Percentiles rank a stretch among this genome's conserved stretches.
These are phyloP conservation scores for Perkinsela sp. DNA, from an alignment of 208 protist genomes.

Conservation along the genomic window DNA sequence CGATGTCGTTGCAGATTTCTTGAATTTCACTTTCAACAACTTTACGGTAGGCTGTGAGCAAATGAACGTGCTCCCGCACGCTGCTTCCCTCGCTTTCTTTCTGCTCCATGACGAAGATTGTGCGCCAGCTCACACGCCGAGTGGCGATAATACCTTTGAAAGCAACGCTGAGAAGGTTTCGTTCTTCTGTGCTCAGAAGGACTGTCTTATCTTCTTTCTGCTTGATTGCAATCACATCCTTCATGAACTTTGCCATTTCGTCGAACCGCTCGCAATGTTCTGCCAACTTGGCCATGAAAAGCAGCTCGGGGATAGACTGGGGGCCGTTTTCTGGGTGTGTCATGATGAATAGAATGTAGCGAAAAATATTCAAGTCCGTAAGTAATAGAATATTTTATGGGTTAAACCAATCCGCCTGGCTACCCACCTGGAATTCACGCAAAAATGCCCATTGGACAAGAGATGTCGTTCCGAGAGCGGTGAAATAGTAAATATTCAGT, in stretches of 20 bases:
- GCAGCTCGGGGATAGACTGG: constrained; percentile 22
- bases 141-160: constrained; percentile 99
- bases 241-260: constrained; percentile 95
- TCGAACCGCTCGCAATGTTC: constrained; percentile 90
- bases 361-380: too few relatives aligned
- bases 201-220: constrained; percentile 18
- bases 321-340: too few relatives aligned
- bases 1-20: constrained; percentile 88
- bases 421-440: too few relatives aligned
- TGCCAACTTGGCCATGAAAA: constrained; percentile 85
- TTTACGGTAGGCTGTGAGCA: constrained; percentile 73
- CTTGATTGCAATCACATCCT: constrained; percentile 75
- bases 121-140: constrained; percentile 89
- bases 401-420: too few relatives aligned
- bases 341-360: too few relatives aligned
- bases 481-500: too few relatives aligned
- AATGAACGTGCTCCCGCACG: constrained; percentile 23
- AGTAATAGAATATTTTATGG: too few relatives aligned
- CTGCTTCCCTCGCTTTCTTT: constrained; percentile 67
- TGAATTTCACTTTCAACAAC: constrained; percentile 88
- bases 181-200: constrained; percentile 85
- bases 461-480: too few relatives aligned
- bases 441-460: too few relatives aligned
- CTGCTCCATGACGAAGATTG: constrained; percentile 86
- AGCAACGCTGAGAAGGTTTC: constrained; percentile 97